Evolutionary conservation across 805 yeast genomes (phyloP).

Genomic region (Debaryomyces prosopidis): DNA sequence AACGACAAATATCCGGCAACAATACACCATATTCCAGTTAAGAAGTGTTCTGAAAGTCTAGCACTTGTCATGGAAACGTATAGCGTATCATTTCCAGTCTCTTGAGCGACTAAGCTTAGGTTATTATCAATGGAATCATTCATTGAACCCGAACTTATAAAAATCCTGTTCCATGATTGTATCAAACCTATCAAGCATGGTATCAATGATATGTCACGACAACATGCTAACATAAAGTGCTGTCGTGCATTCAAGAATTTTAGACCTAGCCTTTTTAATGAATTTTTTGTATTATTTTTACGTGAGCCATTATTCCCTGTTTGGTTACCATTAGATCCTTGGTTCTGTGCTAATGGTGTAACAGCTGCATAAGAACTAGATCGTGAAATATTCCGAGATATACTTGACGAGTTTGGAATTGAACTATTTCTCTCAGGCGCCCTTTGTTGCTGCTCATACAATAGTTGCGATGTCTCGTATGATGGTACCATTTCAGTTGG

Average conservation of each 20-base stretch:
- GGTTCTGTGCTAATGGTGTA: not conserved
- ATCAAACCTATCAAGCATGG: conserved; percentile 62
- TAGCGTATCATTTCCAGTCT: conserved; percentile 1
- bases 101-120: conserved; percentile 2
- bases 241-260: conserved; percentile 73
- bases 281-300: conserved; percentile 12
- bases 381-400: conserved; percentile 3
- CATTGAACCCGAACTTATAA: conserved; percentile 14
- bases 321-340: not conserved
- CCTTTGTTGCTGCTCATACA: conserved; percentile 23
- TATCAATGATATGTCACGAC: conserved; percentile 73
- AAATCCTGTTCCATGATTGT: conserved; percentile 42
- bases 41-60: conserved; percentile 71
- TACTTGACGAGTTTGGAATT: conserved; percentile 1
- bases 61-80: conserved; percentile 50
- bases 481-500: conserved; percentile 41
- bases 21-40: conserved; percentile 90
- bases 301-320: not conserved
- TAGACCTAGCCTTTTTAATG: conserved; percentile 61
- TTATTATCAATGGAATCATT: not conserved
- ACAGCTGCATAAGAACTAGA: conserved; percentile 2
- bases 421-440: conserved; percentile 1
- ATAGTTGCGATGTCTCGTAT: conserved; percentile 40
- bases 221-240: conserved; percentile 72
- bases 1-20: conserved; percentile 85